These are phyloP conservation scores for Sclerospora graminicola DNA, from an alignment of 352 stramenopile genomes.

Conservation along the genomic window DNA sequence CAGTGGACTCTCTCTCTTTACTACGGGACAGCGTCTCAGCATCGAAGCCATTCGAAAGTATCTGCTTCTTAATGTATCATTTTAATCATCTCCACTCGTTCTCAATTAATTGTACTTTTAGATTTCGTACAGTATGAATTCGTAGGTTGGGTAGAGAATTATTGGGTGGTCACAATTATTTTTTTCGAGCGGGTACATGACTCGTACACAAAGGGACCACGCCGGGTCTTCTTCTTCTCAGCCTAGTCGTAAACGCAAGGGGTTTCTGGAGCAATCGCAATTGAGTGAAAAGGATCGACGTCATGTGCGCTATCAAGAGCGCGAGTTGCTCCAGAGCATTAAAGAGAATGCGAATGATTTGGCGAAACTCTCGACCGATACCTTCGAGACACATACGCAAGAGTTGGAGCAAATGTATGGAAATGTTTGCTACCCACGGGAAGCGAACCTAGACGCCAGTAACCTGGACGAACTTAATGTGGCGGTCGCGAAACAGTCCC, in stretches of 20 bases:
- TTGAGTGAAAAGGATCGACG: constrained; percentile 63
- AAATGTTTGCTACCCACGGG: constrained; percentile 65
- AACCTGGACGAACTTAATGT: constrained; percentile 80
- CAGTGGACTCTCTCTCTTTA: too few species aligned
- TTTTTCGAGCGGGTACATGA: too few species aligned
- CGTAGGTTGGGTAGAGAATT: too few species aligned
- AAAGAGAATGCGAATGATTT: constrained; percentile 61
- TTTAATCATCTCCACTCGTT: constrained; percentile 21
- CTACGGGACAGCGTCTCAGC: constrained; percentile 12
- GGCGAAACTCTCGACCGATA: constrained; percentile 46
- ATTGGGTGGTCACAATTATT: too few species aligned
- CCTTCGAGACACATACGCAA: constrained; percentile 46
- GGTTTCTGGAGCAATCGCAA: constrained; percentile 57
- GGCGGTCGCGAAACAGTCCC: constrained; percentile 61
- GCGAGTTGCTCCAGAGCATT: constrained; percentile 62
- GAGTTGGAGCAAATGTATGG: constrained; percentile 72
- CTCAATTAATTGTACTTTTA: neutral
- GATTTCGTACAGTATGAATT: too few species aligned
- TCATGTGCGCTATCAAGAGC: constrained; percentile 62
- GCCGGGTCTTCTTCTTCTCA: too few species aligned
- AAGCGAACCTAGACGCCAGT: constrained; percentile 71
- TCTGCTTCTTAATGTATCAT: constrained; percentile 15
- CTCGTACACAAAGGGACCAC: too few species aligned
- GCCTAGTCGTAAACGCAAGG: constrained; percentile 21
- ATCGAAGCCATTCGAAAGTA: constrained; percentile 30